Percentiles rank a stretch among this genome's conserved stretches.
Evolutionary conservation across 768 basidiomycete species (phyloP).

Genomic region (Lactarius trivialis): DNA sequence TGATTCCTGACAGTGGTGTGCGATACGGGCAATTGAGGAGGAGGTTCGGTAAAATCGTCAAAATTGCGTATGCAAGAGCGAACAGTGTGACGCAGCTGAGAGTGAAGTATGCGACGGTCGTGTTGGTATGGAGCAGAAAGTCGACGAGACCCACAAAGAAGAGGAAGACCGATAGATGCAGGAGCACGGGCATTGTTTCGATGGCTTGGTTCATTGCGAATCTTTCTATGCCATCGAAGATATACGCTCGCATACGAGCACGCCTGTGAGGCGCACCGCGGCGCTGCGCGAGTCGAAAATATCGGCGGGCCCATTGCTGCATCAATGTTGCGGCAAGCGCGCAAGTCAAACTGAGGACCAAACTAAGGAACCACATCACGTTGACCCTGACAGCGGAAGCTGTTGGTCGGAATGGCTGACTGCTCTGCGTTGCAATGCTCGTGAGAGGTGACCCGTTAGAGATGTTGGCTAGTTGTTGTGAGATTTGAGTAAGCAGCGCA

Average conservation of each 20-base stretch:
- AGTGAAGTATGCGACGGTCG: constrained; percentile 8
- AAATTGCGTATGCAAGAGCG: not conserved
- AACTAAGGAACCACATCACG: constrained; percentile 12
- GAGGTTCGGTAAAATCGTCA: not conserved
- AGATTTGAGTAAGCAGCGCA: constrained; percentile 2
- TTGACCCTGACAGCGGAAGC: constrained; percentile 11
- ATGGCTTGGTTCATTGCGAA: not conserved
- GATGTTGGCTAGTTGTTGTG: constrained; percentile 3
- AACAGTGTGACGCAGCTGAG: constrained; percentile 3
- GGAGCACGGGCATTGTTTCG: not conserved
- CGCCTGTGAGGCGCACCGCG: not conserved
- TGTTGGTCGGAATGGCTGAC: not conserved
- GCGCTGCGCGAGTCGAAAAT: not conserved
- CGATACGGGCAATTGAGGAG: not conserved
- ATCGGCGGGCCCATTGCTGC: not conserved
- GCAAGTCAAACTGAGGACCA: constrained; percentile 1
- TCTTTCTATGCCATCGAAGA: not conserved
- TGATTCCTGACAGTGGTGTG: not conserved
- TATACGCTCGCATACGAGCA: not conserved
- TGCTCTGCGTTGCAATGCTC: not conserved
- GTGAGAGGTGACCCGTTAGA: not conserved
- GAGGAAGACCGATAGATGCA: constrained; percentile 11
- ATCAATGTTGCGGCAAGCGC: not conserved
- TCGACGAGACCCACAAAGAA: constrained; percentile 15
- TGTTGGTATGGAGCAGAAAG: constrained; percentile 10